Evolutionary conservation across 139 green algal species (phyloP).

Genomic region (Edaphochlamys debaryana): DNA sequence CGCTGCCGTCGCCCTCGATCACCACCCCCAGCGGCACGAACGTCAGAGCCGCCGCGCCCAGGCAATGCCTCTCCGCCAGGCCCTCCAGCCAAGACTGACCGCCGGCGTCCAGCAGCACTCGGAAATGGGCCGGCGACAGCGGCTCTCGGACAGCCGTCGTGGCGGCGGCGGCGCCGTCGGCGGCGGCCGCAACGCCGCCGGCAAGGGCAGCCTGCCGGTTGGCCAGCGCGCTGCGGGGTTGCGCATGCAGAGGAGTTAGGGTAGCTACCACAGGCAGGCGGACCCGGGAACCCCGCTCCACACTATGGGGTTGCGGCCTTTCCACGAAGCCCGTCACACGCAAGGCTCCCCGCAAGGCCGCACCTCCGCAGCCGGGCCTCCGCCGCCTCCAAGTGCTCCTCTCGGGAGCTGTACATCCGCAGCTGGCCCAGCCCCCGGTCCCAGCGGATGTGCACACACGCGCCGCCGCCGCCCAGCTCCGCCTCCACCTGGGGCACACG

Average conservation of each 20-base stretch:
- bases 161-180: background rate
- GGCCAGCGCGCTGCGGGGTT: background rate
- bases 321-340: too few relatives aligned
- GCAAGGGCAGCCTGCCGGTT: background rate
- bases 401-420: background rate
- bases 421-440: background rate
- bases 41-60: constrained; percentile 27
- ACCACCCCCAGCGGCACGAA: constrained; percentile 13
- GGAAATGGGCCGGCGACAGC: background rate
- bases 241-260: too few relatives aligned
- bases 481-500: background rate
- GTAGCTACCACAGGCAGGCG: background rate
- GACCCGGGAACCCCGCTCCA: too few relatives aligned
- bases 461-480: background rate
- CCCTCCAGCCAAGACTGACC: background rate
- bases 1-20: constrained; percentile 44
- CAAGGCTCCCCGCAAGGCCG: too few relatives aligned
- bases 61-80: background rate
- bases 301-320: too few relatives aligned
- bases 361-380: background rate
- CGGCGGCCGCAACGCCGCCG: too few relatives aligned
- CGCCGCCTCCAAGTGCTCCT: background rate
- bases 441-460: constrained; percentile 1
- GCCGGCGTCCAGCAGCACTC: background rate
- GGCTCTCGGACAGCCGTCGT: background rate